Base-by-base conservation (phyloP, 2,329 filamentous ascomycete species). In the Ophiostoma australiae region DNA sequence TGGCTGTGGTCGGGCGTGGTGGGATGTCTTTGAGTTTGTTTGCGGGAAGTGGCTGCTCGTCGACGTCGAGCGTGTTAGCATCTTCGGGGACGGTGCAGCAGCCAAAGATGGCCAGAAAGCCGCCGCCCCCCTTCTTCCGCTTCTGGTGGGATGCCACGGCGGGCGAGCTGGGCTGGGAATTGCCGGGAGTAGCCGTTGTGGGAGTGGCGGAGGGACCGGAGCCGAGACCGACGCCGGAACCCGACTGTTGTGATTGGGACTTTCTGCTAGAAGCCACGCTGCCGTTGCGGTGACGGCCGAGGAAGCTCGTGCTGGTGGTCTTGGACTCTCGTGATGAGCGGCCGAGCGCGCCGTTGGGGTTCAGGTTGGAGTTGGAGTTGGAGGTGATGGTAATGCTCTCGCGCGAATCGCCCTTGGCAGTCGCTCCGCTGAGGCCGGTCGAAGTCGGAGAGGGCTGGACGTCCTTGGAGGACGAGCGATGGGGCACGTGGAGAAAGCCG, bases 31-130 rank as follows among this genome's bases (percentile, higher is more conserved):
- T 81, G 74, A 88, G 80, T 81, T 87, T 87, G 77, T 85, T 88
- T 67, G 77, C 78, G 44, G 81, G 80, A 44, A 87, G 81, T 55
- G 86, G 84, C 72, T 87, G 82, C 72, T 85, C 84, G 69, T 84
- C 84, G 71, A 81, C 83, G 67, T 86, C 84, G 68, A 87, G 80
- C 6, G 80, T 77, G 73, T 87, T 85, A 20, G 84, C 84, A 74
- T 86, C 84, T 73, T 90, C 88, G 68, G 89, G 87, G 58, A 87
- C 84, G 70, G 83, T 84, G 78, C 90, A 92, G 81, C 90, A 92
- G 72, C 85, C 87, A 72, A 92, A 82, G 70, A 92, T 84, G 33
- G 86, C 82, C 48, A 88, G 78, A 66, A 89, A 78, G 66, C 73
- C 71, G 33, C 72, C 84, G 70, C 80, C 83, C 77, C 83, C 84